Evolutionary conservation across 176 grass and related monocot genomes (phyloP).

Genomic region (Carex scoparia): DNA sequence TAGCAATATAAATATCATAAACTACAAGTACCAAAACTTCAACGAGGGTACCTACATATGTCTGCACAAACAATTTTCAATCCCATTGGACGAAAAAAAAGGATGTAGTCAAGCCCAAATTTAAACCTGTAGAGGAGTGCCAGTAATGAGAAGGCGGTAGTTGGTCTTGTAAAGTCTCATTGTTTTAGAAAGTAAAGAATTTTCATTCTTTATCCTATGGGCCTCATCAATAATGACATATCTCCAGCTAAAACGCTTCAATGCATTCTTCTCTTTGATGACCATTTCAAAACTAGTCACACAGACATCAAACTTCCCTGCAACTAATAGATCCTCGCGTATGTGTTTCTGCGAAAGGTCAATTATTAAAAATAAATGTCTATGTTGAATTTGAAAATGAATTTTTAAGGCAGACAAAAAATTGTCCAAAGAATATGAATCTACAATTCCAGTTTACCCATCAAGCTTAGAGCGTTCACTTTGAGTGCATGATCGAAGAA

Average conservation of each 20-base stretch:
- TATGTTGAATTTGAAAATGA: neutral
- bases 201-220: constrained; percentile 77
- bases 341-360: constrained; percentile 49
- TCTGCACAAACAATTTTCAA: neutral
- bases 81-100: neutral
- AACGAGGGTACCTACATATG: neutral
- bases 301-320: constrained; percentile 71
- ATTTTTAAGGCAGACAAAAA: neutral
- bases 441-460: neutral
- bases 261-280: constrained; percentile 71
- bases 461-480: neutral
- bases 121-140: constrained; percentile 63
- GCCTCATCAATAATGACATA: constrained; percentile 85
- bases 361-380: neutral
- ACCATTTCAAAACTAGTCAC: constrained; percentile 86
- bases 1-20: constrained; percentile 5
- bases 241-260: constrained; percentile 71
- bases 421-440: neutral
- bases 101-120: neutral
- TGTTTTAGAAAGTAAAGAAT: constrained; percentile 80
- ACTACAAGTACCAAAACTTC: neutral
- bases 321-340: constrained; percentile 52
- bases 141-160: constrained; percentile 67
- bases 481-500: neutral
- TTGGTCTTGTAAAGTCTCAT: constrained; percentile 75